Evolutionary conservation across 108 stramenopile species (phyloP).

Genomic region (Cyclostephanos tholiformis): DNA sequence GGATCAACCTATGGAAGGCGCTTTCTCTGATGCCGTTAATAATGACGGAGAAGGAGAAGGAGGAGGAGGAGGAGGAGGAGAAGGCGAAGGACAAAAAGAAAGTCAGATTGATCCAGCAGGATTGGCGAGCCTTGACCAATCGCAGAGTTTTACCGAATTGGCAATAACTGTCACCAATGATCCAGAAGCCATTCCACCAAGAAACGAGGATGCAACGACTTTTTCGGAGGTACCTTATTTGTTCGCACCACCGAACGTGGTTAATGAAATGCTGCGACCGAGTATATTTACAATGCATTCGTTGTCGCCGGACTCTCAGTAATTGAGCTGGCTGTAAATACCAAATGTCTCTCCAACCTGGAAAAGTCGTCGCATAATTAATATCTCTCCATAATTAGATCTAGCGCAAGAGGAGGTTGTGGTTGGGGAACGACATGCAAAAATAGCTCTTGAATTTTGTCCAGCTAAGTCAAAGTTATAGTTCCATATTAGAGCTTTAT

Average conservation of each 20-base stretch:
- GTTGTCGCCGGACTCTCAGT: not conserved
- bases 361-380: no score
- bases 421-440: no score
- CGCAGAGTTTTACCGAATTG: not conserved
- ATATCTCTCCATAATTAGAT: no score
- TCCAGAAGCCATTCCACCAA: not conserved
- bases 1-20: constrained; percentile 29
- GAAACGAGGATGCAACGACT: constrained; percentile 6
- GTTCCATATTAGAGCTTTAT: no score
- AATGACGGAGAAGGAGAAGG: not conserved
- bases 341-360: no score
- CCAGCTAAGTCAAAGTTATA: no score
- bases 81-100: not conserved
- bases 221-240: constrained; percentile 21
- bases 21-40: not conserved
- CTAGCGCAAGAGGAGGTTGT: no score
- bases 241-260: constrained; percentile 18
- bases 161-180: not conserved
- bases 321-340: not conserved
- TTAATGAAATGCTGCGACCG: constrained; percentile 37
- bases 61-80: not conserved
- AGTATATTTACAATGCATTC: constrained; percentile 54
- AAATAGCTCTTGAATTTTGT: no score
- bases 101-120: not conserved
- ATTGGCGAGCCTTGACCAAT: not conserved